These are phyloP conservation scores for Vaccinium vitisidaea DNA, from an alignment of 148 eudicot genomes.

Conservation along the genomic window DNA sequence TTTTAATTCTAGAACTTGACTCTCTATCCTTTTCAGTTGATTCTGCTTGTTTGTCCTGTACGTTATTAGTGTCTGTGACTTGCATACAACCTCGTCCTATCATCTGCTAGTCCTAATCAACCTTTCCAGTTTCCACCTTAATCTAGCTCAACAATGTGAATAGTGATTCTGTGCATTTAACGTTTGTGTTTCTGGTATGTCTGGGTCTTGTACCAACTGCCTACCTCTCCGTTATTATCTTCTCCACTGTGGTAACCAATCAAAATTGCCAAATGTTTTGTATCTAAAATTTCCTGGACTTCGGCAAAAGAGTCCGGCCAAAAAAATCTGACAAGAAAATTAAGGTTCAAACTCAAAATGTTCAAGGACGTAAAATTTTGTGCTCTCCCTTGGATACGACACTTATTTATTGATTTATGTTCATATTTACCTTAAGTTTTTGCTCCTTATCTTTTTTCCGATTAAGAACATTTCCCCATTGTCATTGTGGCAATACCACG, in stretches of 20 bases:
- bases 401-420: neutral
- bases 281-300: neutral
- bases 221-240: neutral
- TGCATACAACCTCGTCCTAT: neutral
- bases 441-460: neutral
- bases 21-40: neutral
- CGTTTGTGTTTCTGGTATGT: neutral
- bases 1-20: neutral
- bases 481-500: constrained; percentile 3
- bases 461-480: neutral
- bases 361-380: constrained; percentile 2
- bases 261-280: neutral
- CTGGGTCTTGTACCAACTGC: neutral
- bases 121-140: neutral
- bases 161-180: neutral
- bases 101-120: neutral
- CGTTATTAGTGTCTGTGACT: neutral
- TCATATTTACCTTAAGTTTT: neutral
- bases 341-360: neutral
- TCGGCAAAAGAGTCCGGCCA: neutral
- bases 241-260: neutral
- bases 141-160: neutral
- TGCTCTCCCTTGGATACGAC: neutral
- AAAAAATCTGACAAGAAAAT: neutral
- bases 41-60: neutral